phyloP scores from a whole-genome alignment of 2,329 filamentous ascomycete genomes.

The Talaromyces sp. region DNA sequence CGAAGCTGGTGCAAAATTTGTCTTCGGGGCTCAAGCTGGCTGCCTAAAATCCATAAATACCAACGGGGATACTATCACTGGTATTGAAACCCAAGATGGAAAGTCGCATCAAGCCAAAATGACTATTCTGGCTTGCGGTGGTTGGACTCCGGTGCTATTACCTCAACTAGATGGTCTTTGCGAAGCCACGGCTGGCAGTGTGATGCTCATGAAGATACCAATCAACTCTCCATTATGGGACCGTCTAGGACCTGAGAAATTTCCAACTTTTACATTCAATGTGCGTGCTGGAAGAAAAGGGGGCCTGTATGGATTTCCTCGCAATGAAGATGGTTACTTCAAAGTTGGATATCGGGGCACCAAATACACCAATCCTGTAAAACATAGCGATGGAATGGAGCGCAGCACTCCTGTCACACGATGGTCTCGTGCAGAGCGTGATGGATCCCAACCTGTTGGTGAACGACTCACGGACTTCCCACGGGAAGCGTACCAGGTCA shows the following conservation, averaged over 20 bases:
- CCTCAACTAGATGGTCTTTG: slow-evolving; percentile 46
- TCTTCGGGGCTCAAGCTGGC: slow-evolving; percentile 41
- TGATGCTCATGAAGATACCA: slow-evolving; percentile 51
- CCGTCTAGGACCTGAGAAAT: slow-evolving; percentile 47
- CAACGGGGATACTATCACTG: slow-evolving; percentile 28
- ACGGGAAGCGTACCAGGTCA: slow-evolving; percentile 26
- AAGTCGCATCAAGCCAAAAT: slow-evolving; percentile 35
- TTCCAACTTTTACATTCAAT: slow-evolving; percentile 51
- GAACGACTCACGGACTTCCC: slow-evolving; percentile 27
- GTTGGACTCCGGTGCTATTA: slow-evolving; percentile 49
- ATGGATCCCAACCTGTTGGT: too few relatives aligned
- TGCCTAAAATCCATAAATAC: too few relatives aligned
- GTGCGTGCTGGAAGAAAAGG: slow-evolving; percentile 40
- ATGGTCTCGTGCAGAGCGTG: slow-evolving; percentile 28
- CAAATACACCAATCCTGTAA: slow-evolving; percentile 53
- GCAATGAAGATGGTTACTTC: slow-evolving; percentile 47
- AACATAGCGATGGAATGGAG: slow-evolving; percentile 39
- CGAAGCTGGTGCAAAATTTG: slow-evolving; percentile 45
- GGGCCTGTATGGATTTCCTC: slow-evolving; percentile 54
- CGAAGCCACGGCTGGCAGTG: slow-evolving; percentile 54
- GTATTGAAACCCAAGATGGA: slow-evolving; percentile 46
- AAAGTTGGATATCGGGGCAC: slow-evolving; percentile 57
- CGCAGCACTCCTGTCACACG: slow-evolving; percentile 47
- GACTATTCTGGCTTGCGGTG: slow-evolving; percentile 47
- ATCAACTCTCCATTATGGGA: slow-evolving; percentile 40